phyloP scores from a whole-genome alignment of 2,329 filamentous ascomycete genomes.

The Diaporthe longicolla region DNA sequence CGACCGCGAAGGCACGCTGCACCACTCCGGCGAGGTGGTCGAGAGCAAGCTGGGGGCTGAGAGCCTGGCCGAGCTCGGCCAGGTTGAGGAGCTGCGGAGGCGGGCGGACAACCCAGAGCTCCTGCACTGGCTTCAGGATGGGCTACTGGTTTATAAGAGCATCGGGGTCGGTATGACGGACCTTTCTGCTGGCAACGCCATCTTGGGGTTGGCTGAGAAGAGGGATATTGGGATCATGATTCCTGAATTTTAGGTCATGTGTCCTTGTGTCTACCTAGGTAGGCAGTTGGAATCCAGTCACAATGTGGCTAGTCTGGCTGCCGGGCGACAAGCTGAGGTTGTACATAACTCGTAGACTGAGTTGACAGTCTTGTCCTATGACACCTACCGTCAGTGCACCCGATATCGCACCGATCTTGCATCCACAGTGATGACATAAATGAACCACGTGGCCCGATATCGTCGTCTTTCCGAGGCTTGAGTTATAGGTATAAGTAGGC shows the following conservation, averaged over 20 bases:
- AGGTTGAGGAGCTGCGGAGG: constrained; percentile 71
- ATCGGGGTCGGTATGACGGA: constrained; percentile 79
- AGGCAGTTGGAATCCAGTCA: not conserved
- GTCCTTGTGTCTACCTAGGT: too few relatives aligned
- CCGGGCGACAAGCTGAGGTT: not conserved
- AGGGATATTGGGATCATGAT: constrained; percentile 2
- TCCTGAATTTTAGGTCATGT: constrained; percentile 9
- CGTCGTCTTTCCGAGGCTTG: too few relatives aligned
- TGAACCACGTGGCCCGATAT: not conserved
- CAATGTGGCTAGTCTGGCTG: not conserved
- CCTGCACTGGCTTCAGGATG: constrained; percentile 67
- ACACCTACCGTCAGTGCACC: not conserved
- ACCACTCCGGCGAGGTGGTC: constrained; percentile 77
- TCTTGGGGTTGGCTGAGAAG: constrained; percentile 52
- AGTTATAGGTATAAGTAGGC: not conserved
- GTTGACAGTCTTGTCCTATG: not conserved
- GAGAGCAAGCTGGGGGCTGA: constrained; percentile 70
- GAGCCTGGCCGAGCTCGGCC: constrained; percentile 71
- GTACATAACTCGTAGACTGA: not conserved
- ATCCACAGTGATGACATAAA: not conserved
- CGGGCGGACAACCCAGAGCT: constrained; percentile 54
- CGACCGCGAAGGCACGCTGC: constrained; percentile 71
- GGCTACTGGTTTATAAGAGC: constrained; percentile 79
- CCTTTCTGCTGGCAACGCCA: constrained; percentile 59
- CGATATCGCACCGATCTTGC: not conserved